Evolutionary conservation across 257 asterid species (phyloP).

Genomic region (Nicotiana sylvestris): DNA sequence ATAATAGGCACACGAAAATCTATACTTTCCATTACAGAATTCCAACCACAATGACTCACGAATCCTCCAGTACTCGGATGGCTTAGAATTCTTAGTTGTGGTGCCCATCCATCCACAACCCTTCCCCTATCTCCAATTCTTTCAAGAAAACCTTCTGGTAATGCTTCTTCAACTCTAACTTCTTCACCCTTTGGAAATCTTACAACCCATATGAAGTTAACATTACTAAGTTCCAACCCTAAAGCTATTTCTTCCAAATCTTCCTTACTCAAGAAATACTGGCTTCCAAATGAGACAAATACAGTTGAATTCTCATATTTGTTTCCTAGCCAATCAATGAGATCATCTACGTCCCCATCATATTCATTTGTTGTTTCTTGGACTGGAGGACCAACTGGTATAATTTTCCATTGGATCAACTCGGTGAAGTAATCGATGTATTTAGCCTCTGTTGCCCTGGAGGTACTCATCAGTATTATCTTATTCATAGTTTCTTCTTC

Average conservation of each 20-base stretch:
- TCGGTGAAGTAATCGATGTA: slow-evolving; percentile 17
- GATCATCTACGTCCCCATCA: not conserved
- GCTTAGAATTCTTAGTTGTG: no score
- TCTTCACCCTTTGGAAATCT: slow-evolving; percentile 36
- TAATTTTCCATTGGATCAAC: not conserved
- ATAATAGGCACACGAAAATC: no score
- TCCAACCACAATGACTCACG: no score
- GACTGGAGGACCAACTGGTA: slow-evolving; percentile 32
- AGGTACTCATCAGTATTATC: slow-evolving; percentile 23
- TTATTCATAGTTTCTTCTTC: not conserved
- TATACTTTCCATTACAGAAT: no score
- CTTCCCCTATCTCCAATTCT: not conserved
- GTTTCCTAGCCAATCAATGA: slow-evolving; percentile 44
- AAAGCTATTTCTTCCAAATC: slow-evolving; percentile 48
- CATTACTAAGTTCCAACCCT: slow-evolving; percentile 50
- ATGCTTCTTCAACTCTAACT: slow-evolving; percentile 8
- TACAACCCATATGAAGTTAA: slow-evolving; percentile 3
- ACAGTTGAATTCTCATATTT: slow-evolving; percentile 32
- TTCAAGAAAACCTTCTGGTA: slow-evolving; percentile 31
- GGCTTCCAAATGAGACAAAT: slow-evolving; percentile 22
- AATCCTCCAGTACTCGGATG: no score
- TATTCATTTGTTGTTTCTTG: not conserved
- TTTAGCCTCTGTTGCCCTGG: not conserved
- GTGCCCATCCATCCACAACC: not conserved
- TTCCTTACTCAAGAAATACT: slow-evolving; percentile 33